Base-by-base conservation (phyloP, 2,329 filamentous ascomycete genomes). In the Aspergillus nomiae region DNA sequence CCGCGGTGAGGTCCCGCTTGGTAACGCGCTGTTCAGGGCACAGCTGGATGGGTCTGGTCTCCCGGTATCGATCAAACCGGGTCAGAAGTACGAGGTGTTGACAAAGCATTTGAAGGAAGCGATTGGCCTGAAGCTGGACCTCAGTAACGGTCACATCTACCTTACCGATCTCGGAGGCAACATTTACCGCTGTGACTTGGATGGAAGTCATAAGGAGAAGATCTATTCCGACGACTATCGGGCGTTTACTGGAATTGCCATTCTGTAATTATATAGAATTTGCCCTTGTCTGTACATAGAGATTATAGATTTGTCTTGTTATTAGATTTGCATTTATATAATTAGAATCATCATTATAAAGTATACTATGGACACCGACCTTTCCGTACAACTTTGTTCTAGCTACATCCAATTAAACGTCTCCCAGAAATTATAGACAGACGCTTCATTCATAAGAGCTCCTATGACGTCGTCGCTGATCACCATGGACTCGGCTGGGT, bases 1-100 rank as follows among this genome's bases (percentile, higher is more conserved):
- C 65, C 78, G 87, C 0, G 87, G 86, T 4, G 86, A 89, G 65
- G 72, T 83, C 1, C 86, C 86, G 0, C 69, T 73, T 10, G 86
- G 86, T 0, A 87, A 86, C 69, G 81, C 81, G 12, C 65, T 89
- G 62, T 86, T 87, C 69, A 71, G 77, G 7, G 51, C 51, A 36
- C 51, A 21, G 19, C 19, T 54, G 51, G 11, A 54, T 24, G 19
- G 24, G 32, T 54, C 30, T 24, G 56, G 56, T 34, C 56, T 58
- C 19, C 38, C 56, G 5, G 56, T 21, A 24, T 16, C 56, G 12
- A 19, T 14, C 26, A 16, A 41, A 26, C 34, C 56, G 6, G 26
- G 30, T 21, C 21, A 26, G 26, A 48, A 58, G 6, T 58, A 46
- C n/a, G 56, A 58, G 14, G 14, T 46, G 21, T n/a, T 58, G 14